Conservation (phyloP, 1,284 basidiomycete species). For the Golubevia pallescens region DNA sequence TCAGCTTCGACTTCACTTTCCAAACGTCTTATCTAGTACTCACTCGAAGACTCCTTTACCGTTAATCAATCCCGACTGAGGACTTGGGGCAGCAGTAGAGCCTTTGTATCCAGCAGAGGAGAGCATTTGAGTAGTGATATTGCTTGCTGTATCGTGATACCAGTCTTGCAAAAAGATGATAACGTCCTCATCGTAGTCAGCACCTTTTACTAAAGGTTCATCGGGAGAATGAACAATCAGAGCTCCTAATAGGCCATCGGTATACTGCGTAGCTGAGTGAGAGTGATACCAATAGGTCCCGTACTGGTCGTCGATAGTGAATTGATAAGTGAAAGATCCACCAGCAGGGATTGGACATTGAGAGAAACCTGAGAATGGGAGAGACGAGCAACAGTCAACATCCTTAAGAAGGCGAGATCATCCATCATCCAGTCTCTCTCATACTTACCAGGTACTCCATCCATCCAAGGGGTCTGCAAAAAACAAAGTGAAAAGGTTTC, state of each 20-base stretch:
- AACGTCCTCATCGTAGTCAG: constrained; percentile 42
- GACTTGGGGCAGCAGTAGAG: constrained; percentile 31
- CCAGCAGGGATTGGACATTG: constrained; percentile 40
- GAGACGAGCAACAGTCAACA: neutral
- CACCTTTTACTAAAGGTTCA: constrained; percentile 26
- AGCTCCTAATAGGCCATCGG: constrained; percentile 46
- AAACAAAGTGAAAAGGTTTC: too few species aligned
- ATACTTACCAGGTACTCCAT: neutral
- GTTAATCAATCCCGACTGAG: constrained; percentile 51
- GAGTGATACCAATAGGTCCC: constrained; percentile 55
- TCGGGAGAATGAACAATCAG: constrained; percentile 34
- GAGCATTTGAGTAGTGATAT: constrained; percentile 25
- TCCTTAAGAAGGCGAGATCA: neutral
- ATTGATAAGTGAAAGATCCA: constrained; percentile 30
- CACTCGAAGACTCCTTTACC: constrained; percentile 37
- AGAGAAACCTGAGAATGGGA: constrained; percentile 16
- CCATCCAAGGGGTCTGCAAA: neutral
- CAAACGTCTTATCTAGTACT: constrained; percentile 21
- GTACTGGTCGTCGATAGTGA: constrained; percentile 36
- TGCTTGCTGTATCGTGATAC: constrained; percentile 39
- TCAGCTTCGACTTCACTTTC: constrained; percentile 17
- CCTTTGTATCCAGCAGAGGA: constrained; percentile 32
- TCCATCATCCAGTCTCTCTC: neutral
- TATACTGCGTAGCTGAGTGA: constrained; percentile 42
- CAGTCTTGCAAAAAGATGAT: constrained; percentile 45